phyloP scores from a whole-genome alignment of 2,329 filamentous ascomycete genomes.

The Fusarium brachygibbosum region DNA sequence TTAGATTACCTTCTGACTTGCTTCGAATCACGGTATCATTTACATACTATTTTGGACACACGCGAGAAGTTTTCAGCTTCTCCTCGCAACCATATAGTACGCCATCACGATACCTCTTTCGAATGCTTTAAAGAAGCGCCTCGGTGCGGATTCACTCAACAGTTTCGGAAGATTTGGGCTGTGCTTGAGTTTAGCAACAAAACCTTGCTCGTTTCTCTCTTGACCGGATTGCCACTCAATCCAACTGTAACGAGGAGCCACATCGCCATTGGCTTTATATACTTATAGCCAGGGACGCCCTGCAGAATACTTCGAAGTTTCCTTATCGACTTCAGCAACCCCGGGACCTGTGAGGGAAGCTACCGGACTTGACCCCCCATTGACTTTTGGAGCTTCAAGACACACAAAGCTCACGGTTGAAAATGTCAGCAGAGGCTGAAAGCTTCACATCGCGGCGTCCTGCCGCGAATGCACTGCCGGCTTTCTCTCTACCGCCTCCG shows the following conservation, averaged over 20 bases:
- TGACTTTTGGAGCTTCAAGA: not conserved
- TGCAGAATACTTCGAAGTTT: not conserved
- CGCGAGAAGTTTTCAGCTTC: conserved; percentile 24
- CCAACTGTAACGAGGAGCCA: not conserved
- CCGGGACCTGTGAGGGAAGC: not conserved
- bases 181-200: not conserved
- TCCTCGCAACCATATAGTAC: not conserved
- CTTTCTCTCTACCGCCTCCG: conserved; percentile 55
- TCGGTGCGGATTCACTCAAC: not conserved
- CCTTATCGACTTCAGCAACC: not conserved
- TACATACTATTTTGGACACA: conserved; percentile 1
- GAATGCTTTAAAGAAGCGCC: not conserved
- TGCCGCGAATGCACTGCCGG: conserved; percentile 52
- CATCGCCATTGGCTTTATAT: not conserved
- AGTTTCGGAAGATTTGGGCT: not conserved
- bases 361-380: not conserved
- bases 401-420: not conserved
- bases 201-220: not conserved
- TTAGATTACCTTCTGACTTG: not conserved
- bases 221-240: not conserved
- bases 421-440: conserved; percentile 48
- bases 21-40: not conserved
- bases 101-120: not conserved
- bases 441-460: conserved; percentile 55
- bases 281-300: not conserved